Base-by-base conservation (phyloP, 176 grass and related monocot species). In the Areca catechu region DNA sequence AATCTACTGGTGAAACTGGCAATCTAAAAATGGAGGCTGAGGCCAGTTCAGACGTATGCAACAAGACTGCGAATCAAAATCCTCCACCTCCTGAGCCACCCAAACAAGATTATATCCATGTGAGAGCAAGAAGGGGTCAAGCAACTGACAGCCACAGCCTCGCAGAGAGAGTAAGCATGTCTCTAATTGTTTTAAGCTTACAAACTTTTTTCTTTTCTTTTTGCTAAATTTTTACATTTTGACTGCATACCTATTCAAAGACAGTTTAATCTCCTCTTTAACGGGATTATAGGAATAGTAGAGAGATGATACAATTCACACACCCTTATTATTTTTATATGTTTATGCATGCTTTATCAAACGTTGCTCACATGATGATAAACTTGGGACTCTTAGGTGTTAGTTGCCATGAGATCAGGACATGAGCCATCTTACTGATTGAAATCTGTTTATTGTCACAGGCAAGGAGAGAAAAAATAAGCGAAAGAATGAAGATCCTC, bases 141-240 rank as follows among this genome's bases (percentile, higher is more conserved):
- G 92, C 92, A 27, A 97, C 92, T 25, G 92, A 97, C 30, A 97
- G 83, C 52, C 92, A 97, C 71, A 97, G 92, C 68, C 92, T 97
- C 53, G 83, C 92, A 48, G 92, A 97, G 82, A 82, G 92, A 85
- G 92, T 97, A 79, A 78, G 92, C 51, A 62, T 22, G 30, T 5
- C 64, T 66, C 51, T 43, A 7, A 53, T 7, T 74, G 66, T 16
- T 61, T 10, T 24, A 25, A 16, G 9, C 16, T 58, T 15, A 50
- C 19, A 22, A 57, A 24, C 21, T 14, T 55, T 56, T 62, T 43
- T 10, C 30, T 12, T 43, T 43, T 43, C 9, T 3, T 43, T 14
- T 14, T 43, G 34, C 10, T 43, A 9, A 3, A 12, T 43, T 43
- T 43, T 43, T 43, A 43, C 34, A 43, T 43, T 43, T 43, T 43